Evolutionary conservation across 2,329 filamentous ascomycete species (phyloP).

Genomic region (Colletotrichum sublineola): DNA sequence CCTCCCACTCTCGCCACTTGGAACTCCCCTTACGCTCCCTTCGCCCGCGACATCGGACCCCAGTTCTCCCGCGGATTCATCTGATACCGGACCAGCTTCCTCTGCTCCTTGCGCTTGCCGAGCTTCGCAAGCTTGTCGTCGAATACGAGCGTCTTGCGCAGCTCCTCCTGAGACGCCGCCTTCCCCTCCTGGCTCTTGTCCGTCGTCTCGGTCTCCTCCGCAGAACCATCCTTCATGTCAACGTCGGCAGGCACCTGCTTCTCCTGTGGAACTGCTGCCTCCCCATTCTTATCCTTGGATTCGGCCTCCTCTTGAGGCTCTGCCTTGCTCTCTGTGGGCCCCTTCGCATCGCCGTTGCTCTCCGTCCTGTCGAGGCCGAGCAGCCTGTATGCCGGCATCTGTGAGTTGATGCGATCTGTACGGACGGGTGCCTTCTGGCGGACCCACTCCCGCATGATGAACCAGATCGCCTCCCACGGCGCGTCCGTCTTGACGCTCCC

Average conservation of each 20-base stretch:
- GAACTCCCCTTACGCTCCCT: conserved; percentile 70
- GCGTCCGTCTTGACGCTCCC: conserved; percentile 96
- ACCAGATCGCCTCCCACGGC: conserved; percentile 90
- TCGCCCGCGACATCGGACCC: conserved; percentile 82
- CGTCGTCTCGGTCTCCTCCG: conserved; percentile 42
- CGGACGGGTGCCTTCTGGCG: conserved; percentile 85
- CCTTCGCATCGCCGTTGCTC: conserved; percentile 47
- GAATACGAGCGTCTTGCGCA: conserved; percentile 76
- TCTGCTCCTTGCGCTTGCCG: conserved; percentile 76
- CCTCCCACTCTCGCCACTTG: neutral
- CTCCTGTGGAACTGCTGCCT: conserved; percentile 43
- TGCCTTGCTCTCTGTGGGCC: conserved; percentile 38
- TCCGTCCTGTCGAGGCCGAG: conserved; percentile 61
- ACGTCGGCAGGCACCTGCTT: conserved; percentile 55
- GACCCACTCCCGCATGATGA: conserved; percentile 93
- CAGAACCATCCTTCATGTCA: conserved; percentile 44
- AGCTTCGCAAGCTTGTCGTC: conserved; percentile 82
- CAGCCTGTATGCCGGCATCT: conserved; percentile 80
- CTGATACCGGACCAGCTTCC: conserved; percentile 87
- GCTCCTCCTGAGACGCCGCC: conserved; percentile 49
- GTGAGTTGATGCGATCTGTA: conserved; percentile 75
- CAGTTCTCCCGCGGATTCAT: conserved; percentile 92
- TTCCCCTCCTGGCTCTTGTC: conserved; percentile 40
- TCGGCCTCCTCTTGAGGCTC: conserved; percentile 47
- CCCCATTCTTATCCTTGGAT: conserved; percentile 45